phyloP scores from a whole-genome alignment of 1,139 yeast genomes.

The Yamadazyma sp. region DNA sequence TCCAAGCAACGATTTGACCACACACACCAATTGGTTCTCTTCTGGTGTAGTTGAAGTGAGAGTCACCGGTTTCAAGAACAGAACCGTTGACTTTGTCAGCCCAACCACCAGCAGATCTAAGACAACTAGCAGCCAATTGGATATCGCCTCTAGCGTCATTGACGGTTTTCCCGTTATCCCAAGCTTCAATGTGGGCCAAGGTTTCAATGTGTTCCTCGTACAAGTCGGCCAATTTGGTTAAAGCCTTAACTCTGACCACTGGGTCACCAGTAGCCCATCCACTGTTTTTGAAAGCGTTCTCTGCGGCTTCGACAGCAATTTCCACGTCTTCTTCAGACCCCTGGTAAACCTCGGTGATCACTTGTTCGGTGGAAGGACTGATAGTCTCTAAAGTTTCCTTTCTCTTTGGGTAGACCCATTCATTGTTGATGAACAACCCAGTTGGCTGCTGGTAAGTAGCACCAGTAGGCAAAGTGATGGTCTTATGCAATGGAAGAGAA shows the following conservation, averaged over 20 bases:
- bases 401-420: slow-evolving; percentile 30
- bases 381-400: slow-evolving; percentile 63
- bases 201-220: slow-evolving; percentile 59
- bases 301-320: slow-evolving; percentile 77
- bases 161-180: slow-evolving; percentile 80
- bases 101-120: slow-evolving; percentile 81
- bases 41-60: slow-evolving; percentile 59
- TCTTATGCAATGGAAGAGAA: slow-evolving; percentile 44
- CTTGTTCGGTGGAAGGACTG: slow-evolving; percentile 68
- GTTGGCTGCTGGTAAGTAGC: slow-evolving; percentile 58
- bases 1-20: slow-evolving; percentile 87
- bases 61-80: slow-evolving; percentile 60
- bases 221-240: slow-evolving; percentile 63
- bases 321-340: slow-evolving; percentile 74
- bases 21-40: slow-evolving; percentile 77
- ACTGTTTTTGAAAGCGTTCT: slow-evolving; percentile 55
- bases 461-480: slow-evolving; percentile 64
- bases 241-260: slow-evolving; percentile 50
- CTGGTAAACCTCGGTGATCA: slow-evolving; percentile 63
- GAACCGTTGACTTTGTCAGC: slow-evolving; percentile 77
- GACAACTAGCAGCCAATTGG: slow-evolving; percentile 57
- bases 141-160: slow-evolving; percentile 56
- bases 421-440: slow-evolving; percentile 69
- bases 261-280: slow-evolving; percentile 39
- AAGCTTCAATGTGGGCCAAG: slow-evolving; percentile 67